Evolutionary conservation across 306 rosid genomes (phyloP).

Genomic region (Cicer pinnatifidum): DNA sequence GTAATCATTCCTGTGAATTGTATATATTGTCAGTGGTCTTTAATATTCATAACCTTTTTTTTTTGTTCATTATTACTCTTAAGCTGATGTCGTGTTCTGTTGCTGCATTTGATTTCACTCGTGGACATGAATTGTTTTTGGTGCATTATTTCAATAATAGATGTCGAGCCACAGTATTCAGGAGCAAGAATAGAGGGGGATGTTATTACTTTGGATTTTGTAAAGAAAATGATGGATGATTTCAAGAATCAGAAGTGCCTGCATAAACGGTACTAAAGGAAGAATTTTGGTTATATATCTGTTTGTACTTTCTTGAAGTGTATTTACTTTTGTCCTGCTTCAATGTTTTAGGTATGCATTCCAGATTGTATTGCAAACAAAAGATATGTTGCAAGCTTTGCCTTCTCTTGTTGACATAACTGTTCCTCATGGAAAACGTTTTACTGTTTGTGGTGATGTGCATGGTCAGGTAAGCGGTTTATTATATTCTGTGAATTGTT

Average conservation of each 20-base stretch:
- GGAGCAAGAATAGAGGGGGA: slow-evolving; percentile 98
- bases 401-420: slow-evolving; percentile 91
- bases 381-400: slow-evolving; percentile 72
- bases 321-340: slow-evolving; percentile 40
- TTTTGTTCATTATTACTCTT: slow-evolving; percentile 5
- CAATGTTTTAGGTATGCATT: slow-evolving; percentile 75
- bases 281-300: slow-evolving; percentile 8
- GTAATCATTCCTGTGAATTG: slow-evolving; percentile 11
- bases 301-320: slow-evolving; percentile 30
- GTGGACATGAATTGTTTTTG: slow-evolving; percentile 38
- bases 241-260: slow-evolving; percentile 86
- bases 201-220: slow-evolving; percentile 84
- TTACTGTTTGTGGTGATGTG: slow-evolving; percentile 98
- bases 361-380: slow-evolving; percentile 91
- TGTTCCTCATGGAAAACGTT: slow-evolving; percentile 76
- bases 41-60: not conserved
- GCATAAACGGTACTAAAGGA: slow-evolving; percentile 79
- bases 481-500: slow-evolving; percentile 34
- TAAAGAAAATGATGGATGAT: slow-evolving; percentile 95
- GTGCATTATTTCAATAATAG: slow-evolving; percentile 58
- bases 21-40: slow-evolving; percentile 22
- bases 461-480: slow-evolving; percentile 89
- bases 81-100: slow-evolving; percentile 18
- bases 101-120: slow-evolving; percentile 42
- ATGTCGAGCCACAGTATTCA: slow-evolving; percentile 88